Evolutionary conservation across 176 grass and related monocot genomes (phyloP), one percentile per base, ranked within the genome.

Genomic region (Lolium perenne): DNA sequence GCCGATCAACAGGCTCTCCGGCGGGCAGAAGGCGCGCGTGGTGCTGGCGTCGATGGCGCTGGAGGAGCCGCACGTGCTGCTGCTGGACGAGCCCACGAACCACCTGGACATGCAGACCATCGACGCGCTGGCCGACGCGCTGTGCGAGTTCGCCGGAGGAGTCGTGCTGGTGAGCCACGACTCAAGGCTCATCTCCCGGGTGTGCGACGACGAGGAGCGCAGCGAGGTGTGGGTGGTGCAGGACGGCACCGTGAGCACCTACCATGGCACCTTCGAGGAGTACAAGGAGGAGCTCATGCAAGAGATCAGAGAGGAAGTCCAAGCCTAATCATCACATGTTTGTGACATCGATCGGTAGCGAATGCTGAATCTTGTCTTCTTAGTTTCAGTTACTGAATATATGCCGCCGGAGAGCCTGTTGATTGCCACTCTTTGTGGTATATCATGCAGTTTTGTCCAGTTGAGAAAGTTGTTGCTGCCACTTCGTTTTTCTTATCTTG

Each of bases 211-310:
- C 3, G 68, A 71, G 68, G 9, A 71, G 68, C 45, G 18, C 38
- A 71, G 38, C 68, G 68, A 71, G 68, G 68, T 71, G 38, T 71
- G 68, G 68, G 68, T 45, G 38, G 67, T 45, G 68, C 68, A 43
- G 68, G 68, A 41, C 38, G 68, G 63, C 63, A 69, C 66, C 66
- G 16, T 69, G 16, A 69, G 7, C 2, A 69, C 35, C 35, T 41
- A 69, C 66, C 35, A 41, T 69, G 65, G 65, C 15, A 68, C 65
- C 7, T 68, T 68, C 15, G 66, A 69, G 66, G 66, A 69, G 35
- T 40, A 69, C 66, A 69, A 69, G 66, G 66, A 69, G 16, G 65
- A 40, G 65, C 35, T 69, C 65, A 40, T 69, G 15, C 15, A 40
- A 0, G 66, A 69, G 66, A 69, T 69, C 16, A 69, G 66, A 69